phyloP scores from a whole-genome alignment of 108 stramenopile genomes.

The Mediolabrus comicus region DNA sequence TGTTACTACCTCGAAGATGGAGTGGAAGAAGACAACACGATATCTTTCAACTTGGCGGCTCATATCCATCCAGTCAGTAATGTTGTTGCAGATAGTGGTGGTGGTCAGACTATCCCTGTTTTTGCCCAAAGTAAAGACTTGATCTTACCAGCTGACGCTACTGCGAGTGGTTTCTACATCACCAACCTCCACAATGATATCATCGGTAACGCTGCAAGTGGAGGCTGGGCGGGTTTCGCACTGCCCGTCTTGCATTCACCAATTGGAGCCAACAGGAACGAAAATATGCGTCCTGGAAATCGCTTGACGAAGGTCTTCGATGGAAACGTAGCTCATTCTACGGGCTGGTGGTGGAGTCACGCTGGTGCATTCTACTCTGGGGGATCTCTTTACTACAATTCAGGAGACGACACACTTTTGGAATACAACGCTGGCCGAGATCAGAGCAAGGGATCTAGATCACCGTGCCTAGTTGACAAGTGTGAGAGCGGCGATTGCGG shows the following conservation, averaged over 20 bases:
- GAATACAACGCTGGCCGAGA: constrained; percentile 42
- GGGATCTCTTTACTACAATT: constrained; percentile 48
- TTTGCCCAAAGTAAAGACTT: constrained; percentile 9
- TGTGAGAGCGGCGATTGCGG: constrained; percentile 14
- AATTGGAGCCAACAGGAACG: constrained; percentile 16
- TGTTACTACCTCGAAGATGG: constrained; percentile 62
- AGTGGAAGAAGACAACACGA: constrained; percentile 47
- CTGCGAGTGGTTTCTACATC: constrained; percentile 50
- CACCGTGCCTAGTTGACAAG: constrained; percentile 12
- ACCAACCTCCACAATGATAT: constrained; percentile 50
- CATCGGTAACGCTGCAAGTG: constrained; percentile 48
- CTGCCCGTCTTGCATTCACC: constrained; percentile 31
- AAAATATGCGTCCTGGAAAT: constrained; percentile 15
- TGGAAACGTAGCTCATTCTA: constrained; percentile 47
- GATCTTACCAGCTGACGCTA: constrained; percentile 40
- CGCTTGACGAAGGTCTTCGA: constrained; percentile 20
- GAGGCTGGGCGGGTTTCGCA: constrained; percentile 53
- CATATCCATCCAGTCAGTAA: constrained; percentile 47
- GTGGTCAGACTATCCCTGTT: constrained; percentile 17
- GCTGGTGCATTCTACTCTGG: constrained; percentile 50
- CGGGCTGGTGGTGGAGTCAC: constrained; percentile 44
- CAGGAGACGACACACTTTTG: background rate
- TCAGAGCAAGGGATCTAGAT: background rate
- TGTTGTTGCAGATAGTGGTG: constrained; percentile 3
- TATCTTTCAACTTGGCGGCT: constrained; percentile 52